These are phyloP conservation scores for Fusarium pseudograminearum DNA, from an alignment of 2,329 filamentous ascomycete species.

Conservation along the genomic window DNA sequence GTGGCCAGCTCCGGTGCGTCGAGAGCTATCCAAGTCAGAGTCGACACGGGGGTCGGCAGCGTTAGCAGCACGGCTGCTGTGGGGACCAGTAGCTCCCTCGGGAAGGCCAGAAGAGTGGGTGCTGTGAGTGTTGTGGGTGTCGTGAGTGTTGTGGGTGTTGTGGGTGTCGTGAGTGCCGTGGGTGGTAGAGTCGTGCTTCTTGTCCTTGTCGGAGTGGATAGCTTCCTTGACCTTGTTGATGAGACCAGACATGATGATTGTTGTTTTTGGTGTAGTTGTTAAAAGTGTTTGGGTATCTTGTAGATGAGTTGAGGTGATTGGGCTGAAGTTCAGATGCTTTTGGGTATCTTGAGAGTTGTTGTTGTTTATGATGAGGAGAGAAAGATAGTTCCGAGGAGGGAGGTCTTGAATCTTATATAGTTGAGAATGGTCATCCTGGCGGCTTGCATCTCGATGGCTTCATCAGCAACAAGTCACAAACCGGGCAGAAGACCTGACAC, in stretches of 20 bases:
- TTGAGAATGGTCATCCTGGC: slow-evolving; percentile 1
- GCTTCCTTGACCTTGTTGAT: slow-evolving; percentile 72
- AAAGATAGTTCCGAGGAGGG: not conserved
- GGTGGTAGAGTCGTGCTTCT: slow-evolving; percentile 40
- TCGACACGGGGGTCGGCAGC: slow-evolving; percentile 66
- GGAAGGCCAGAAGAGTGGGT: slow-evolving; percentile 15
- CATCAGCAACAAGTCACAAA: slow-evolving; percentile 26
- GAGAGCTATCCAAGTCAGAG: slow-evolving; percentile 58
- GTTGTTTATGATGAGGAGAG: slow-evolving; percentile 29
- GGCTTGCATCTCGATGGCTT: slow-evolving; percentile 34
- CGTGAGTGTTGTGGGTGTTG: slow-evolving; percentile 19
- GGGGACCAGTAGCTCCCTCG: slow-evolving; percentile 40
- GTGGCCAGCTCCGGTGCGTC: slow-evolving; percentile 53
- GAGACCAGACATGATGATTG: slow-evolving; percentile 65
- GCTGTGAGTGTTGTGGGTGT: slow-evolving; percentile 24
- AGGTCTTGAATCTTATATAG: slow-evolving; percentile 43
- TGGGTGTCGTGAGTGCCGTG: slow-evolving; percentile 22
- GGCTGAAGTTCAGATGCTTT: slow-evolving; percentile 22
- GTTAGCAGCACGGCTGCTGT: slow-evolving; percentile 52
- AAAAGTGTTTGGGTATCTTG: slow-evolving; percentile 27
- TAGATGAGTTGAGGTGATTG: slow-evolving; percentile 6
- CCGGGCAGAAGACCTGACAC: slow-evolving; percentile 18
- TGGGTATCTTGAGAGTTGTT: slow-evolving; percentile 39
- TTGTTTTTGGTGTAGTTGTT: slow-evolving; percentile 15
- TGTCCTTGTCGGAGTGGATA: slow-evolving; percentile 61